A percentile compares a stretch with the other conserved stretches of the same genome.
Evolutionary conservation across 2,329 filamentous ascomycete species (phyloP).

Genomic region (Colletotrichum scovillei): DNA sequence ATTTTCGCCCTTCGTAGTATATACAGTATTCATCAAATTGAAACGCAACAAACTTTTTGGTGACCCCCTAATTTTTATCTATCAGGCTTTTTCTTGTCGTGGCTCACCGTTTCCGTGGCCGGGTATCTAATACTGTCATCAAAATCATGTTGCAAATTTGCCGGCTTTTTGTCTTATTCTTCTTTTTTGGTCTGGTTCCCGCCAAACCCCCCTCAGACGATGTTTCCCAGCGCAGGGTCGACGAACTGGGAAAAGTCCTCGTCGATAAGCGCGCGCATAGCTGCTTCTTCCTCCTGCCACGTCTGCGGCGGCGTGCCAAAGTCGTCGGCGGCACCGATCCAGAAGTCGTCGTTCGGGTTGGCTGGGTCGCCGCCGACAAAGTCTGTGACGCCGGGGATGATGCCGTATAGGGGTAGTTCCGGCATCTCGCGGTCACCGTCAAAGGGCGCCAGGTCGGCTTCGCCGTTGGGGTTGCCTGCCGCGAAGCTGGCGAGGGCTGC

Average conservation of each 20-base stretch:
- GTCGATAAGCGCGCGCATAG: constrained; percentile 52
- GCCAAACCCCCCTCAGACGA: not conserved
- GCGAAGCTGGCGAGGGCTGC: constrained; percentile 34
- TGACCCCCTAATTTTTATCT: not conserved
- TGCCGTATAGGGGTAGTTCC: constrained; percentile 32
- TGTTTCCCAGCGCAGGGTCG: constrained; percentile 32
- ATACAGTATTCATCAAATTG: not conserved
- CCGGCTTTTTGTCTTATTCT: not conserved
- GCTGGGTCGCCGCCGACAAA: constrained; percentile 9
- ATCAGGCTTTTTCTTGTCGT: constrained; percentile 1
- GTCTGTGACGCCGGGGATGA: constrained; percentile 29
- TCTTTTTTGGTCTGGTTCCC: not conserved
- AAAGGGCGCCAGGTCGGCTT: constrained; percentile 6
- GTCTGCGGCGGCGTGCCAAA: constrained; percentile 42
- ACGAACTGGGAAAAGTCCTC: constrained; percentile 28
- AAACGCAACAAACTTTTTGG: constrained; percentile 29
- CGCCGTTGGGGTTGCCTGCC: constrained; percentile 33
- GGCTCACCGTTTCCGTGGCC: constrained; percentile 21
- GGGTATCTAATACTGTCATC: constrained; percentile 33
- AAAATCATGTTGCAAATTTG: not conserved
- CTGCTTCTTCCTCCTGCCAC: constrained; percentile 57
- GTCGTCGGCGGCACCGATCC: constrained; percentile 47
- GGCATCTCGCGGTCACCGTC: constrained; percentile 30
- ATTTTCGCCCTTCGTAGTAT: not conserved
- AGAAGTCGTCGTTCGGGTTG: constrained; percentile 37